Evolutionary conservation across 2,329 filamentous ascomycete species (phyloP), one percentile per base, ranked within the genome.

Genomic region (Verticillium isaacii): DNA sequence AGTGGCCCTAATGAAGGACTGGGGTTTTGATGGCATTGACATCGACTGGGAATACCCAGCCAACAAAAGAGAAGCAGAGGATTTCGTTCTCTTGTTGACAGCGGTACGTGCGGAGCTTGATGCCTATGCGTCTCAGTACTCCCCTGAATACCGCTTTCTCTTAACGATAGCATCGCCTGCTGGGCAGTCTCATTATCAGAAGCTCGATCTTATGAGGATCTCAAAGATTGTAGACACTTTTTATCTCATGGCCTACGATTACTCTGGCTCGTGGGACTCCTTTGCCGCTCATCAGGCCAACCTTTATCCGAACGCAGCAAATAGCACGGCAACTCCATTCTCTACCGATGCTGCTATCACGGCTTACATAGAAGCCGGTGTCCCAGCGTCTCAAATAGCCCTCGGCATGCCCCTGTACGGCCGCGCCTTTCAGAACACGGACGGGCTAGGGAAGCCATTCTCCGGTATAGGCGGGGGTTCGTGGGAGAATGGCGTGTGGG

Each of bases 331-430:
- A 59, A 97, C 93, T 0, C 93, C 93, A 0, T 97, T 93, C 78
- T 92, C 85, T 75, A 91, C 90, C 2, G 78, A 85, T 4, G 79
- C 82, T 1, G 93, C 93, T 0, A 78, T 98, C 7, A 78, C 86
- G 14, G 82, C 86, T 68, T 98, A 97, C 77, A 78, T 84, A n/a
- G 71, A 77, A 1, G 82, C 84, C 14, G 88, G 89, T 6, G 87
- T 97, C 0, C 71, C 82, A 0, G 72, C 86, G 0, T 71, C 80
- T 63, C 97, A 97, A 76, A 85, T 98, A 60, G 90, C 96, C 3
- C 75, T 97, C 17, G 93, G 94, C 2, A 94, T 97, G 90, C 93
- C 94, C 1, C 79, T 98, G 15, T 98, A 97, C 72, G 94, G 94
- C 1, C 90, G 93, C 37, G 87, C 91, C 0, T 98, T 97, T 73